These are phyloP conservation scores for Heliophila coronopifolia DNA, from an alignment of 441 rosid genomes.

Conservation along the genomic window DNA sequence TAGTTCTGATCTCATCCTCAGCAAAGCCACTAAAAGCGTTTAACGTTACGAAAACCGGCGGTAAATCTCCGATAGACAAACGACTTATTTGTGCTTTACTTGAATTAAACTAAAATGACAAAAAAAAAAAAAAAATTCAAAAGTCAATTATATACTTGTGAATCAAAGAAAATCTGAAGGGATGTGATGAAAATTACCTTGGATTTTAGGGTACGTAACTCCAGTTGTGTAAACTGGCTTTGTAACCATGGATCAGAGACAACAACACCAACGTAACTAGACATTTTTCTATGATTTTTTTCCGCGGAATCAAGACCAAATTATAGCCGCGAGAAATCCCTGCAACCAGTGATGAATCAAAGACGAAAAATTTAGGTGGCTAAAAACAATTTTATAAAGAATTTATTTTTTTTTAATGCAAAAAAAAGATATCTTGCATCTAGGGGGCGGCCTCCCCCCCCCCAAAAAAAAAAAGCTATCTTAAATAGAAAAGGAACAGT, in stretches of 20 bases:
- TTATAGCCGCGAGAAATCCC: too few relatives aligned
- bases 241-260: constrained; percentile 99
- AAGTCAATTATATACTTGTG: background rate
- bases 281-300: constrained; percentile 40
- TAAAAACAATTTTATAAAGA: too few relatives aligned
- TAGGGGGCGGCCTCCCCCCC: too few relatives aligned
- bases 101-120: constrained; percentile 47
- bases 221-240: constrained; percentile 97
- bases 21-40: constrained; percentile 57
- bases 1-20: constrained; percentile 62
- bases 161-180: background rate
- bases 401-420: too few relatives aligned
- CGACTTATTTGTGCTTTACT: constrained; percentile 45
- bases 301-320: background rate
- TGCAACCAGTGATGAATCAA: too few relatives aligned
- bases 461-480: too few relatives aligned
- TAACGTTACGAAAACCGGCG: constrained; percentile 54
- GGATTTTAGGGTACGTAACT: constrained; percentile 86
- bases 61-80: constrained; percentile 62
- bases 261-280: constrained; percentile 80
- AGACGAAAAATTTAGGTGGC: too few relatives aligned
- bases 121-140: background rate
- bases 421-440: too few relatives aligned
- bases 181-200: constrained; percentile 37
- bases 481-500: too few relatives aligned